These are phyloP conservation scores for Cutaneotrichosporon sp. DNA, from an alignment of 1,284 basidiomycete genomes.

Conservation along the genomic window DNA sequence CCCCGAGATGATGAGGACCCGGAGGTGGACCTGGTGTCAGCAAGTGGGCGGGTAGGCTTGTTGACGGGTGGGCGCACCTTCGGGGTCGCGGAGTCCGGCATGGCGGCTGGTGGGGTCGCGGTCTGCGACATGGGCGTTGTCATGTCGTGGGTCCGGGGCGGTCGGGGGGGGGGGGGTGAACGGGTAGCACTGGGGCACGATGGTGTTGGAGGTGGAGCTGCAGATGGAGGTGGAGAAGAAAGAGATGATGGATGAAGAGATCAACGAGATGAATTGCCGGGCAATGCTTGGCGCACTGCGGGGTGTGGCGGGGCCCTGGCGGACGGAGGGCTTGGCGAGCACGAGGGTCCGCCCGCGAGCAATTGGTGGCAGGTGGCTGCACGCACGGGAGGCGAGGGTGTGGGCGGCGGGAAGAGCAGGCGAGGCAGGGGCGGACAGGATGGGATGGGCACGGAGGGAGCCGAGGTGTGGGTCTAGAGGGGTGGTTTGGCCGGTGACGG, in stretches of 20 bases:
- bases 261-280: neutral
- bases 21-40: conserved; percentile 64
- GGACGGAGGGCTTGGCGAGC: neutral
- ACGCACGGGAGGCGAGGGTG: neutral
- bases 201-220: neutral
- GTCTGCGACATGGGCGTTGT: conserved; percentile 1
- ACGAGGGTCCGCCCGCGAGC: neutral
- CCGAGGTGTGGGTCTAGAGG: too few relatives aligned
- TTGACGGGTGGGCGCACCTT: neutral
- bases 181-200: too few relatives aligned
- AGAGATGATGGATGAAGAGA: neutral
- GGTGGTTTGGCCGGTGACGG: too few relatives aligned
- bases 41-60: neutral
- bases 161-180: neutral
- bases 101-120: neutral
- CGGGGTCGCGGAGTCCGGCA: conserved; percentile 1
- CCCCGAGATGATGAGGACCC: conserved; percentile 75
- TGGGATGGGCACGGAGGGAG: too few relatives aligned
- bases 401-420: too few relatives aligned
- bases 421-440: too few relatives aligned
- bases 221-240: neutral
- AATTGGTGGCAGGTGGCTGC: neutral
- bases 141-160: neutral
- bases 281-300: neutral
- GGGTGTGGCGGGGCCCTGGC: neutral